phyloP scores from a whole-genome alignment of 1,284 basidiomycete genomes.

The Cryptococcus amylolentus region DNA sequence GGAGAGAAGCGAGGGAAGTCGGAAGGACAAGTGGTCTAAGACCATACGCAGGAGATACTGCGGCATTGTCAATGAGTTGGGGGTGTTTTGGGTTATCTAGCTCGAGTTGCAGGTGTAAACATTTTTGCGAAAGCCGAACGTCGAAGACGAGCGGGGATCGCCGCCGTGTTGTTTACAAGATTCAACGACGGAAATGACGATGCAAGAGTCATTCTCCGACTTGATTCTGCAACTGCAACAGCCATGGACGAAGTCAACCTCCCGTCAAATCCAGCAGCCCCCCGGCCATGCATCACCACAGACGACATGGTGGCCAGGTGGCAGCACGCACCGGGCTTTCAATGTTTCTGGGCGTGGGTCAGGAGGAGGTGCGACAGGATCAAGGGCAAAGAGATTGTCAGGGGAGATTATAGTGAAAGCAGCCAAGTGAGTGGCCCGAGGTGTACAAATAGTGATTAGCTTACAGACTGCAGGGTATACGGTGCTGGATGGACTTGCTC shows the following conservation, averaged over 20 bases:
- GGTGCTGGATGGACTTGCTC: slow-evolving; percentile 58
- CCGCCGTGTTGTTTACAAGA: too few species aligned
- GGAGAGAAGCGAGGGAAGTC: slow-evolving; percentile 67
- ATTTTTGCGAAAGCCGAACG: too few species aligned
- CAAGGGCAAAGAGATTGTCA: slow-evolving; percentile 55
- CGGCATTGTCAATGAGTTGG: slow-evolving; percentile 26
- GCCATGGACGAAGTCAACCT: slow-evolving; percentile 7
- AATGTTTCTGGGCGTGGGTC: slow-evolving; percentile 68
- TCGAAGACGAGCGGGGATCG: too few species aligned
- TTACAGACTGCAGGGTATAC: slow-evolving; percentile 12
- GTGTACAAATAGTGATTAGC: slow-evolving; percentile 13
- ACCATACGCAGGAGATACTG: slow-evolving; percentile 71
- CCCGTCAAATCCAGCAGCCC: slow-evolving; percentile 22
- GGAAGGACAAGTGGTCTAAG: slow-evolving; percentile 72
- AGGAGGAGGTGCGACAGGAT: slow-evolving; percentile 69
- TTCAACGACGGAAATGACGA: neutral
- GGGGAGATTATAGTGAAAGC: slow-evolving; percentile 15
- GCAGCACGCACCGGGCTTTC: slow-evolving; percentile 66
- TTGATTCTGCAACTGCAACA: too few species aligned
- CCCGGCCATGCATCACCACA: slow-evolving; percentile 42
- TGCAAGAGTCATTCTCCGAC: too few species aligned
- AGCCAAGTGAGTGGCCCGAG: slow-evolving; percentile 46
- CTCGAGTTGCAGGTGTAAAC: too few species aligned
- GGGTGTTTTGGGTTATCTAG: too few species aligned
- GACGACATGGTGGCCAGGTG: slow-evolving; percentile 68